Evolutionary conservation across 1,284 basidiomycete species (phyloP), one percentile per base, ranked within the genome.

Genomic region (Xerocomus minutiporus): DNA sequence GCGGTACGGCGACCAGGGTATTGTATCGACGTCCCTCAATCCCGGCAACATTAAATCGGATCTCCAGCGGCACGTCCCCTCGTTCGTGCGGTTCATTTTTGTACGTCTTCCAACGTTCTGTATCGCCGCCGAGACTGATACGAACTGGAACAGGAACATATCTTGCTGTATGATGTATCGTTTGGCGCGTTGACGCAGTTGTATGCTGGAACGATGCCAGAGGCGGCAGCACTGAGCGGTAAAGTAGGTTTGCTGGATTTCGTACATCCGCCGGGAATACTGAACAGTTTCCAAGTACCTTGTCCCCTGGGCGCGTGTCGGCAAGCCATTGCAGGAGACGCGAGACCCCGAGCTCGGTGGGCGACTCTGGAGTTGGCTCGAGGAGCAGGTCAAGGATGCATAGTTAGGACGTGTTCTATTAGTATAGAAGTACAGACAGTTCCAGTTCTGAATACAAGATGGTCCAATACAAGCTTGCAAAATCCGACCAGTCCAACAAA

Each of bases 291-390:
- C 42, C 4, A 35, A 74, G 67, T 74, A 67, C 47, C 55, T 76
- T 23, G 61, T 68, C 20, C 74, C 75, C 0, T 74, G 71, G 70
- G 73, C 74, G 7, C 59, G 68, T 0, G 38, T 61, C 0, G 66
- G 62, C 1, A 42, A 54, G 7, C 51, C 66, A 8, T 48, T 56
- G n/a, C 29, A 50, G 20, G 55, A 43, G 0, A 59, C 66, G 8
- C 59, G 62, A 46, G 69, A 73, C 41, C 62, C 62, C 7, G 59
- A 59, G 13, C 46, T 65, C 1, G 72, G 68, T 1, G 58, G 63
- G 43, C 59, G 60, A 54, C 58, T 76, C 3, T 77, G 72, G 72
- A 55, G 55, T 1, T 73, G 70, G 67, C 57, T 76, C 25, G 73
- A 74, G 50, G 64, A 65, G 36, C 64, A 76, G 45, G 60, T 64